A percentile compares a stretch with the other conserved stretches of the same genome.
phyloP scores from a whole-genome alignment of 2,329 filamentous ascomycete species.

The Claviceps africana region DNA sequence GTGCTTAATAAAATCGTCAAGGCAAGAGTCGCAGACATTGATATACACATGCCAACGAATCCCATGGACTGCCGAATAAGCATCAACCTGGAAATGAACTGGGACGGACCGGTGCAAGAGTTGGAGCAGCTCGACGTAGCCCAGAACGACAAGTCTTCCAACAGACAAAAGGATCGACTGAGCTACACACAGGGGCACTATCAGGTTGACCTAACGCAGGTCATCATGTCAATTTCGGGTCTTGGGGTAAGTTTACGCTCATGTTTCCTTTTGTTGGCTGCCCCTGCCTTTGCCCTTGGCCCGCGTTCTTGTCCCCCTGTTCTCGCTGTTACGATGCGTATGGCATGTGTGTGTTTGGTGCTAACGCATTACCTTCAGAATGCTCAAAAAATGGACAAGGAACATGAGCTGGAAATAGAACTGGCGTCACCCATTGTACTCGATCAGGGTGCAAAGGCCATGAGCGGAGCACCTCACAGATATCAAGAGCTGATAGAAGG shows the following conservation, averaged over 20 bases:
- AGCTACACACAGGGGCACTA: slow-evolving; percentile 82
- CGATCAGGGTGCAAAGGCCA: slow-evolving; percentile 47
- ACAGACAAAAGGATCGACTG: slow-evolving; percentile 77
- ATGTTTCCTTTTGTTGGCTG: background rate
- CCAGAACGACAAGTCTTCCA: slow-evolving; percentile 30
- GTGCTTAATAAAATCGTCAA: slow-evolving; percentile 81
- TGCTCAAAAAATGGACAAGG: slow-evolving; percentile 37
- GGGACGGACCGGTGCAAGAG: slow-evolving; percentile 52
- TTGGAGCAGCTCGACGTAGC: slow-evolving; percentile 27
- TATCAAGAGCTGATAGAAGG: slow-evolving; percentile 58
- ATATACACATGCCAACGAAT: slow-evolving; percentile 64
- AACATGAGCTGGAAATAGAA: slow-evolving; percentile 74
- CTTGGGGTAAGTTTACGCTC: slow-evolving; percentile 25
- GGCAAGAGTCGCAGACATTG: slow-evolving; percentile 73
- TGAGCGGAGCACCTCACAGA: slow-evolving; percentile 37
- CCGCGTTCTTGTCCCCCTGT: background rate
- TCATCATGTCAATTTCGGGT: slow-evolving; percentile 37
- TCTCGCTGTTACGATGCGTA: background rate
- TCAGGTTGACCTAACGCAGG: slow-evolving; percentile 86
- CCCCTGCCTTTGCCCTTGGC: background rate
- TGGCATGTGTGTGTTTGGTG: background rate
- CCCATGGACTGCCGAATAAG: slow-evolving; percentile 86
- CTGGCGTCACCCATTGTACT: slow-evolving; percentile 49
- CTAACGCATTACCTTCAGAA: slow-evolving; percentile 16
- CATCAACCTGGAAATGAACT: slow-evolving; percentile 87